Evolutionary conservation across 176 grass and related monocot genomes (phyloP), one percentile per base, ranked within the genome.

Genomic region (Cenchrus purpureus): DNA sequence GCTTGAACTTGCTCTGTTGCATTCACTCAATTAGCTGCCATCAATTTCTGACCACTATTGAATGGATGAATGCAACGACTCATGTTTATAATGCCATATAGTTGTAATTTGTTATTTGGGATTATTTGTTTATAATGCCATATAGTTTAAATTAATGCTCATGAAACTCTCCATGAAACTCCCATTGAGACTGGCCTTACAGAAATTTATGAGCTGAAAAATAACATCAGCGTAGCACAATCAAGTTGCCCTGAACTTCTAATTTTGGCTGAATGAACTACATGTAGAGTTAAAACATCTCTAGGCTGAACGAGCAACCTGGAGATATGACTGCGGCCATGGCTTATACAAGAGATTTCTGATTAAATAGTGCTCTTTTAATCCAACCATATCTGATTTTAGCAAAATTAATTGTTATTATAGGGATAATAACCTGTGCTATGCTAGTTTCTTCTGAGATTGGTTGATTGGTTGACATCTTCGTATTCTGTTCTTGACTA

Each of bases 401-500:
- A 48, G n/a, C 7, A n/a, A n/a, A 63, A 34, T 49, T 16, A 63
- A 82, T 73, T 31, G 80, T 43, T 9, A 46, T 12, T 73, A 1
- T 32, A 20, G 17, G 46, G 37, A 42, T 28, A 50, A 65, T 79
- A 80, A 19, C 22, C 51, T 60, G 25, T 60, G 25, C 6, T 10
- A 51, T 60, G 25, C 6, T 10, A 51, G 11, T 63, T 73, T 61
- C 54, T 51, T 20, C 22, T 73, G 80, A 0, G 9, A 10, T 83
- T 83, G 68, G 10, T 73, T 73, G 42, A 57, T 43, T 59, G 72
- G 55, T 3, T 31, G 22, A 13, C 20, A 59, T 71, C 17, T 19
- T 42, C 6, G 51, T 25, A 14, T 81, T 56, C 80, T 71, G 14
- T 72, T 82, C 55, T 58, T 71, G 37, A 71, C 11, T 71, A 28